Conservation (phyloP, 2,329 filamentous ascomycete species). For the Fusarium tuaranense region DNA sequence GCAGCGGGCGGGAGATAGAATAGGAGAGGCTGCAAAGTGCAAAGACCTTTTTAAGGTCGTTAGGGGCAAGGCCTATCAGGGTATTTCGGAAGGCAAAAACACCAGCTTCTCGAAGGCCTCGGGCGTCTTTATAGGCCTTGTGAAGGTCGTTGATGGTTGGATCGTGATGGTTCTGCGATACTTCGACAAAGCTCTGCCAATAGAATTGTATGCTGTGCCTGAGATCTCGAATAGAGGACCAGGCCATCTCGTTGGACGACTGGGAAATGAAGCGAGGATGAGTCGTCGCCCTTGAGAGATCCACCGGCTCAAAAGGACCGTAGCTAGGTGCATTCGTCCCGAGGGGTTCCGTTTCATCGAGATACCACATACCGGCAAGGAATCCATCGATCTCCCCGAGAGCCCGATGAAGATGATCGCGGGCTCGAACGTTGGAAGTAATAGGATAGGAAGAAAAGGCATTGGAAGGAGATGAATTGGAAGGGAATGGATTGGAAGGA, state of each 20-base stretch:
- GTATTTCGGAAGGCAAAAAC: slow-evolving; percentile 34
- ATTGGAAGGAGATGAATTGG: no score
- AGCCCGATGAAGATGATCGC: no score
- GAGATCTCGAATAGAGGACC: slow-evolving; percentile 18
- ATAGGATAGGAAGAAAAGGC: no score
- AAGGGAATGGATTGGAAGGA: no score
- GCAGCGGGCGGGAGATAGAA: slow-evolving; percentile 23
- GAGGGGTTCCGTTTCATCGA: slow-evolving; percentile 12
- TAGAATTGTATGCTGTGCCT: slow-evolving; percentile 1
- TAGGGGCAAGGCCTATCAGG: slow-evolving; percentile 6
- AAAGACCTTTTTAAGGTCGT: slow-evolving; percentile 25
- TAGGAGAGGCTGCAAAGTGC: slow-evolving; percentile 37
- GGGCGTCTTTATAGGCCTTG: slow-evolving; percentile 11
- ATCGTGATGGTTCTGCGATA: background rate
- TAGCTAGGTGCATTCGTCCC: fast-evolving
- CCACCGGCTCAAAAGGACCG: background rate
- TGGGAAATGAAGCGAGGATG: background rate
- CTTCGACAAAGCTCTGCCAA: slow-evolving; percentile 11
- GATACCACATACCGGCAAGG: slow-evolving; percentile 20
- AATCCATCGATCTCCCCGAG: slow-evolving; percentile 29
- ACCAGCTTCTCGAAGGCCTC: slow-evolving; percentile 26
- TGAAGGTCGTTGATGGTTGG: slow-evolving; percentile 16
- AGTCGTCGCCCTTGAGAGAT: background rate
- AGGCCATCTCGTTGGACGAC: background rate
- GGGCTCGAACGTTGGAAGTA: no score